Conservation (phyloP, 441 rosid genomes). For the Rhodomyrtus psidioides region DNA sequence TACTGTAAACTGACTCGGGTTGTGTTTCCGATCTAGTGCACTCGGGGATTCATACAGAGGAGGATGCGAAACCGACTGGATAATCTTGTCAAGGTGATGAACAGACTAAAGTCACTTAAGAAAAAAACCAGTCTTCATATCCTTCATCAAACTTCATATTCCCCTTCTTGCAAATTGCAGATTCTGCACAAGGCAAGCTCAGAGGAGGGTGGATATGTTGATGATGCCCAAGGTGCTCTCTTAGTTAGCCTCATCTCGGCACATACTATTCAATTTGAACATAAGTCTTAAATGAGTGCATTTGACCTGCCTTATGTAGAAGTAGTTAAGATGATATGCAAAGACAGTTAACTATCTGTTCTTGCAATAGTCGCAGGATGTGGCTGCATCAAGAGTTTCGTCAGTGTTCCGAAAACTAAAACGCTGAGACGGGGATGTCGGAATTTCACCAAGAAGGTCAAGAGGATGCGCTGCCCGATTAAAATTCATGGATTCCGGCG, state of each 20-base stretch:
- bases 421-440: conserved; percentile 34
- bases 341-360: not conserved
- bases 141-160: not conserved
- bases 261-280: not conserved
- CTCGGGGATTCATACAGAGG: conserved; percentile 76
- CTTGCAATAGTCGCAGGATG: conserved; percentile 25
- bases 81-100: conserved; percentile 64
- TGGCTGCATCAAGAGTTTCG: conserved; percentile 23
- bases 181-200: conserved; percentile 31
- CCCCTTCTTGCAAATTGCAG: conserved; percentile 22
- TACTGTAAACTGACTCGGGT: not conserved
- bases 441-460: conserved; percentile 40
- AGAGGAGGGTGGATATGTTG: conserved; percentile 22
- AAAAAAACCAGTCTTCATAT: not conserved
- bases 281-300: not conserved
- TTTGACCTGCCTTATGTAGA: not conserved
- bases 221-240: conserved; percentile 26
- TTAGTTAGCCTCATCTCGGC: not conserved
- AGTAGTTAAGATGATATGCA: not conserved
- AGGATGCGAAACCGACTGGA: conserved; percentile 71
- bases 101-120: not conserved
- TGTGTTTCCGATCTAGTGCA: conserved; percentile 36
- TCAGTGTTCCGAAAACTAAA: conserved; percentile 30
- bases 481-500: conserved; percentile 55
- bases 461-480: conserved; percentile 45